Base-by-base conservation (phyloP, 208 protist species). In the Blastocrithidia nonstop region DNA sequence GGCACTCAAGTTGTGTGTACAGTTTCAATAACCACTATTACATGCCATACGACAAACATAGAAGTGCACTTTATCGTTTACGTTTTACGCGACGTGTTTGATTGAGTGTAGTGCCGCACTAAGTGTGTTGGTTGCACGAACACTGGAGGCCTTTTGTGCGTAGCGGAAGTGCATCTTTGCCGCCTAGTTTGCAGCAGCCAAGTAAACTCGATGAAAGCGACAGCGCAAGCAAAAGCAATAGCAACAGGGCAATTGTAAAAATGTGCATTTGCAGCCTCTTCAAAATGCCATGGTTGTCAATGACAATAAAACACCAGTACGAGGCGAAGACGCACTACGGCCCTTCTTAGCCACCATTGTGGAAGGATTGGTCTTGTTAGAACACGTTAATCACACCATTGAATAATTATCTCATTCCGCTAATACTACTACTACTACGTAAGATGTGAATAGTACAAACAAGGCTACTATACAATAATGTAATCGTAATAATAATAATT, bases 351-450 rank as follows among this genome's bases (percentile, higher is more conserved):
- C 82, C 52, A 66, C 84, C 3, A 66, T 76, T 1, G 71, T 85
- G 29, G 76, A 90, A 42, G 76, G 81, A 2, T 47, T 90, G 0
- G 44, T 86, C 51, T 59, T 62, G 5, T 57, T 90, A 19, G 81
- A 90, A 61, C 66, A 84, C 43, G 50, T 78, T 28, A 72, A 52
- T 51, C 32, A 57, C 0, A 42, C 37, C 13, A 42, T 42, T 25
- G 11, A 13, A 13, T n/a, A n/a, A n/a, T n/a, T n/a, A n/a, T n/a
- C n/a, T n/a, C n/a, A n/a, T n/a, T n/a, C n/a, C n/a, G n/a, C n/a
- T n/a, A n/a, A n/a, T n/a, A n/a, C n/a, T n/a, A n/a, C n/a, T n/a
- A n/a, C n/a, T n/a, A n/a, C n/a, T n/a, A n/a, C n/a, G n/a, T n/a
- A n/a, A n/a, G n/a, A n/a, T n/a, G n/a, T n/a, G n/a, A n/a, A n/a